Evolutionary conservation across 1,284 basidiomycete species (phyloP).

Genomic region (Ganoderma lingzhi): DNA sequence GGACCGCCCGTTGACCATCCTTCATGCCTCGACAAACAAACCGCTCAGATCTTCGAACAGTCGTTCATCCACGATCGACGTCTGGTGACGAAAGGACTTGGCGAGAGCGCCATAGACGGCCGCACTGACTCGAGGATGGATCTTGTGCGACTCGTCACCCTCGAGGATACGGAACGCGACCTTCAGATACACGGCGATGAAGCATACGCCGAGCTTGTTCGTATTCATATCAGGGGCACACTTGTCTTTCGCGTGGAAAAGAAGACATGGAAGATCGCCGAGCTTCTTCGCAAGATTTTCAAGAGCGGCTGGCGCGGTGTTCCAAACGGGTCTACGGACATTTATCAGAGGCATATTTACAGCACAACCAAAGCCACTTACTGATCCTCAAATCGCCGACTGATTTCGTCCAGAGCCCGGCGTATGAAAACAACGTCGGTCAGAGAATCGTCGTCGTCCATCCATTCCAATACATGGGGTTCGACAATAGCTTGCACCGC

Average conservation of each 20-base stretch:
- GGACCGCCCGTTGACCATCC: constrained; percentile 63
- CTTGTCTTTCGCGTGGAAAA: constrained; percentile 49
- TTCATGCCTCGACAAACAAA: constrained; percentile 57
- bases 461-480: constrained; percentile 54
- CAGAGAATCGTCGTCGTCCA: constrained; percentile 51
- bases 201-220: constrained; percentile 41
- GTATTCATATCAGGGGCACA: constrained; percentile 38
- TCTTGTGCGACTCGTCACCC: constrained; percentile 51
- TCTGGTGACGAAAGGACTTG: constrained; percentile 57
- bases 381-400: constrained; percentile 45
- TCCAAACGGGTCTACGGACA: constrained; percentile 44
- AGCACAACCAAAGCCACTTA: constrained; percentile 10
- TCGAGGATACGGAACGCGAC: constrained; percentile 54
- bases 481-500: constrained; percentile 48
- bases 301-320: constrained; percentile 41
- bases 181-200: constrained; percentile 48
- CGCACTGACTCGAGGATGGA: constrained; percentile 55
- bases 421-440: constrained; percentile 40
- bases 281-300: constrained; percentile 47
- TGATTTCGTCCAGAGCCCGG: constrained; percentile 37
- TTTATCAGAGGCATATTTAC: background rate
- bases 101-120: constrained; percentile 53
- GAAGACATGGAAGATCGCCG: constrained; percentile 50
- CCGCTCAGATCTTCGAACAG: constrained; percentile 48
- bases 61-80: constrained; percentile 43